Evolutionary conservation across 371 early-diverging fungal genomes (phyloP).

Genomic region (Mucor velutinosus): DNA sequence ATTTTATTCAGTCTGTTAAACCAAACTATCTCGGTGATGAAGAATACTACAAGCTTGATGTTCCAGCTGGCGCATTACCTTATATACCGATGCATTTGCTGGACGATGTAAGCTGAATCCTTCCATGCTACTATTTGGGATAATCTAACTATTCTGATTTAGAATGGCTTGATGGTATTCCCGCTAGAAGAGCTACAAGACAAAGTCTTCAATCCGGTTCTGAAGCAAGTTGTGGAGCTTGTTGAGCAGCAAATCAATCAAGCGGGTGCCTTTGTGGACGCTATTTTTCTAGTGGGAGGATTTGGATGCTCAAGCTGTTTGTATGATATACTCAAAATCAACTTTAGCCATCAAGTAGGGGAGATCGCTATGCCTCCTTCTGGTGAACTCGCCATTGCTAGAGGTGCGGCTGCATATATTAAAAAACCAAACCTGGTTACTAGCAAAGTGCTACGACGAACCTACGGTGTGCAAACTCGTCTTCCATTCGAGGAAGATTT

Average conservation of each 20-base stretch:
- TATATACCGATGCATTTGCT: conserved; percentile 19
- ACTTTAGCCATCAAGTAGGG: conserved; percentile 29
- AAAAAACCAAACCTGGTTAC: conserved; percentile 53
- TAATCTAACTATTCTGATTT: not conserved
- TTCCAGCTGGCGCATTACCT: conserved; percentile 21
- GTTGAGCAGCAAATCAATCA: conserved; percentile 47
- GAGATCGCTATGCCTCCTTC: conserved; percentile 52
- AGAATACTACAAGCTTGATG: conserved; percentile 38
- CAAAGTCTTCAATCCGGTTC: conserved; percentile 51
- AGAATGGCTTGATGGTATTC: conserved; percentile 54
- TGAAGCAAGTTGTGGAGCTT: conserved; percentile 42
- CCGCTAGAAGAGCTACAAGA: conserved; percentile 51
- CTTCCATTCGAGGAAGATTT: conserved; percentile 53
- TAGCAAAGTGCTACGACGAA: conserved; percentile 57
- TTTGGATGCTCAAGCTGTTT: conserved; percentile 63
- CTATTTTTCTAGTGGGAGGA: conserved; percentile 63
- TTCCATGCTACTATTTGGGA: not conserved
- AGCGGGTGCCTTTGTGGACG: conserved; percentile 40
- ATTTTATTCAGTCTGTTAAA: conserved; percentile 54
- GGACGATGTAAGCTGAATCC: conserved; percentile 13
- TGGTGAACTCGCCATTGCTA: conserved; percentile 53
- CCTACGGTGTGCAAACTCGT: conserved; percentile 61
- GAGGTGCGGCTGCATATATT: conserved; percentile 57
- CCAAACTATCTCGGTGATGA: conserved; percentile 60
- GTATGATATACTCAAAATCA: conserved; percentile 46